phyloP scores from a whole-genome alignment of 148 eudicot genomes.

The Diospyros lotus region DNA sequence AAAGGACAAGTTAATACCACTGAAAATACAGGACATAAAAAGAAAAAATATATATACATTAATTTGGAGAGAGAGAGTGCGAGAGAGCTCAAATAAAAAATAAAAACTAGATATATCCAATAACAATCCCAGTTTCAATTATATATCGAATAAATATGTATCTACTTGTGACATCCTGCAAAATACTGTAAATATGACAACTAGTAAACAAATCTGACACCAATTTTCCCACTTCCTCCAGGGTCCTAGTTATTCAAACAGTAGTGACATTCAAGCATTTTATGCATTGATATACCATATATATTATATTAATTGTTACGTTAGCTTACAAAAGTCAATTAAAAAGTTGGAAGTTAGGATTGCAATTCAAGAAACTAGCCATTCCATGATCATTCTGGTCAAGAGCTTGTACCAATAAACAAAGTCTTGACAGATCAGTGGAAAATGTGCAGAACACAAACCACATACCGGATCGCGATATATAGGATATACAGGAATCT shows the following conservation, averaged over 20 bases:
- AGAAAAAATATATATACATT: no score
- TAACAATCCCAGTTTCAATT: no score
- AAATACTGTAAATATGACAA: neutral
- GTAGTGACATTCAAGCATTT: no score
- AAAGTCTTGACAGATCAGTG: neutral
- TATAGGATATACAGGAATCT: slow-evolving; percentile 77
- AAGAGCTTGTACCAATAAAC: neutral
- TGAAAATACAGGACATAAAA: no score
- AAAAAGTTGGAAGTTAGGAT: neutral
- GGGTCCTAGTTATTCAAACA: no score
- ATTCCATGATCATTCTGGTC: neutral
- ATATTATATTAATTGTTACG: no score
- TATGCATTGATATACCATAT: no score
- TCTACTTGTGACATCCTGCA: neutral
- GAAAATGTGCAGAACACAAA: neutral
- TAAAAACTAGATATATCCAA: no score
- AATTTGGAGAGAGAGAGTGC: no score
- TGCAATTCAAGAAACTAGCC: neutral
- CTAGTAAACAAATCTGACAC: no score
- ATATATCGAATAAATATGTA: neutral
- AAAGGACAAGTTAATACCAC: neutral
- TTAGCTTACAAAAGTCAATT: neutral
- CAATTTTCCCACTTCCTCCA: no score
- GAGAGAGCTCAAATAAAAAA: no score
- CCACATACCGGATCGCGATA: slow-evolving; percentile 91